Evolutionary conservation across 768 basidiomycete species (phyloP), one percentile per base, ranked within the genome.

Genomic region (Pisolithus microcarpus): DNA sequence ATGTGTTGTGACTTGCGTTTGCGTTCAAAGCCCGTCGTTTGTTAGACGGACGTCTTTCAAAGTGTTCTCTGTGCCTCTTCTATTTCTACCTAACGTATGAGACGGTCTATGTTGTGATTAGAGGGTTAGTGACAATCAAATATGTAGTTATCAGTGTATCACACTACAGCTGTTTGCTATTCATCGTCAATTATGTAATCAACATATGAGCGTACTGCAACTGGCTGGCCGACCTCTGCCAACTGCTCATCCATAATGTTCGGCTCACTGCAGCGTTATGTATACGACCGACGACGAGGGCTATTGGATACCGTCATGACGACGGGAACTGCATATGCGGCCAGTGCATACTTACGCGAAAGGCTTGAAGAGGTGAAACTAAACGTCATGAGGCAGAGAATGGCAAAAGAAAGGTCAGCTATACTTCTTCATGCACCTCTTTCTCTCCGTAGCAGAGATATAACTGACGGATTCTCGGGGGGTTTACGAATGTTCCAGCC

Each of bases 331-430:
- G 68, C 78, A 28, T 93, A 91, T 65, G 59, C 82, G 13, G 68
- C 80, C 19, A 78, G 77, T 40, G 59, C 72, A 16, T 91, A 88
- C 70, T 71, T 87, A 40, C 59, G 68, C 15, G 74, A 79, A 40
- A 71, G 84, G 23, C 66, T 90, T 28, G 77, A 82, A 34, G 87
- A 91, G 52, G 74, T 81, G 47, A 81, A 84, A 56, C 77, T 79
- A 48, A 75, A 72, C 50, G 69, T 87, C 51, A 73, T 82, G 56
- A 72, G 78, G 56, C 81, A 85, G 45, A 70, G 75, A 39, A 50
- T 68, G n/a, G 87, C 87, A 2, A 76, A 76, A 51, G 85, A 91
- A 46, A 63, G 53, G 87, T 75, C 36, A 49, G 58, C 52, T 47
- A 51, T 38, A 31, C 28, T 19, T 19, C 44, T 30, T 38, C 26